Evolutionary conservation across 169 alveolate genomes (phyloP).

Genomic region (Amoebophrya sp.): DNA sequence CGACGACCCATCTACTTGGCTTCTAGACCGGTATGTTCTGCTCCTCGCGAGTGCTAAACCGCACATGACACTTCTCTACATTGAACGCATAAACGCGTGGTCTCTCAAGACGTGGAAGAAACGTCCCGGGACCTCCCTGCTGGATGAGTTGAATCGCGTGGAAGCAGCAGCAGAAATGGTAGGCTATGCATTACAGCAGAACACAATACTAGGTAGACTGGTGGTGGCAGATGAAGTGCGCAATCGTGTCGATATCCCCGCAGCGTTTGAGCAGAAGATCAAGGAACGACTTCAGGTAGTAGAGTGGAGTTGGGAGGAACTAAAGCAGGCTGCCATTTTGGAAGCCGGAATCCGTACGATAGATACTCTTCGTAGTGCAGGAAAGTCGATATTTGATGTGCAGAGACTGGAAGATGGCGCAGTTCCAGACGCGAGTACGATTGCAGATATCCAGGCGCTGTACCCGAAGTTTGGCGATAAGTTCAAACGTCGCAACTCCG

Average conservation of each 20-base stretch:
- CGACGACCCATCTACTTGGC: not conserved
- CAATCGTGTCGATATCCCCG: not conserved
- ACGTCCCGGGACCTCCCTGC: not conserved
- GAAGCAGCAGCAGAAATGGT: too few species aligned
- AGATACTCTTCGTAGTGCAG: too few species aligned
- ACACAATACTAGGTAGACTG: too few species aligned
- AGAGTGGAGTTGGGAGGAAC: not conserved
- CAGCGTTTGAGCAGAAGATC: not conserved
- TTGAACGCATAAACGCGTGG: not conserved
- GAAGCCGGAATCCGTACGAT: too few species aligned
- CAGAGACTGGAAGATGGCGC: too few species aligned
- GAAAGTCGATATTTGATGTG: too few species aligned
- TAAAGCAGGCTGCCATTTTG: too few species aligned
- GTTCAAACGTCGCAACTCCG: too few species aligned
- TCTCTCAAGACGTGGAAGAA: not conserved
- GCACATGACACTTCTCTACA: not conserved
- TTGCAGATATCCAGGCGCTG: not conserved
- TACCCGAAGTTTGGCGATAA: not conserved
- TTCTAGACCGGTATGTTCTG: not conserved
- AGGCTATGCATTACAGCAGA: too few species aligned
- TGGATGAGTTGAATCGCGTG: not conserved
- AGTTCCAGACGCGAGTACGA: too few species aligned
- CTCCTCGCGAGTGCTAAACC: not conserved
- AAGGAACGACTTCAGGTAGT: not conserved
- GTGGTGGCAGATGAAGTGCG: not conserved